Evolutionary conservation across 148 eudicot genomes (phyloP).

Genomic region (Drosera capensis): DNA sequence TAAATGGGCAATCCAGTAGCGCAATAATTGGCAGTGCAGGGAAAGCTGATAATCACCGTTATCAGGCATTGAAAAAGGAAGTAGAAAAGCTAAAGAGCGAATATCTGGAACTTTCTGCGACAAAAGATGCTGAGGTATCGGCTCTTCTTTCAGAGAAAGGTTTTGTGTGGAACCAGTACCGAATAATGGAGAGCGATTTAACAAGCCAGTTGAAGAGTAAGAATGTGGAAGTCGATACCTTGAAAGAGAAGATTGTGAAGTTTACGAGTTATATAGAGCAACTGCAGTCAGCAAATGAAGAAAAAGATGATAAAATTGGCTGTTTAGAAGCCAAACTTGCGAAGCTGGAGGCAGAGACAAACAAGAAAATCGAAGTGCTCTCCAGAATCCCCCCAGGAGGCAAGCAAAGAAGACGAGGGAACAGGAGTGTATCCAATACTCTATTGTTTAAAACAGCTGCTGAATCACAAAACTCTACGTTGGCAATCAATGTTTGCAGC

Average conservation of each 20-base stretch:
- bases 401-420: slow-evolving; percentile 25
- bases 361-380: slow-evolving; percentile 26
- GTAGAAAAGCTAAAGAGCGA: slow-evolving; percentile 24
- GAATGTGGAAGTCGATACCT: slow-evolving; percentile 18
- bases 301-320: slow-evolving; percentile 26
- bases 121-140: slow-evolving; percentile 27
- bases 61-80: slow-evolving; percentile 25
- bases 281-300: slow-evolving; percentile 31
- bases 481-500: slow-evolving; percentile 9
- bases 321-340: slow-evolving; percentile 18
- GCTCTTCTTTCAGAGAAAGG: slow-evolving; percentile 49
- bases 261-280: slow-evolving; percentile 22
- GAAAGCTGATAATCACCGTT: slow-evolving; percentile 3
- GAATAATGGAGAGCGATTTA: slow-evolving; percentile 31
- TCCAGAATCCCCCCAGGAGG: slow-evolving; percentile 22
- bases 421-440: slow-evolving; percentile 13
- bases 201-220: slow-evolving; percentile 24
- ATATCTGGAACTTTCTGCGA: slow-evolving; percentile 28
- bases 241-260: neutral
- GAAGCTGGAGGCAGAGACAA: slow-evolving; percentile 22
- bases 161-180: slow-evolving; percentile 60
- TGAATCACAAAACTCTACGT: slow-evolving; percentile 5
- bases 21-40: no score
- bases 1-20: no score
- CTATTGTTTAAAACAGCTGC: slow-evolving; percentile 21